phyloP scores from a whole-genome alignment of 1,139 yeast genomes.

The Protomyces inundatus region DNA sequence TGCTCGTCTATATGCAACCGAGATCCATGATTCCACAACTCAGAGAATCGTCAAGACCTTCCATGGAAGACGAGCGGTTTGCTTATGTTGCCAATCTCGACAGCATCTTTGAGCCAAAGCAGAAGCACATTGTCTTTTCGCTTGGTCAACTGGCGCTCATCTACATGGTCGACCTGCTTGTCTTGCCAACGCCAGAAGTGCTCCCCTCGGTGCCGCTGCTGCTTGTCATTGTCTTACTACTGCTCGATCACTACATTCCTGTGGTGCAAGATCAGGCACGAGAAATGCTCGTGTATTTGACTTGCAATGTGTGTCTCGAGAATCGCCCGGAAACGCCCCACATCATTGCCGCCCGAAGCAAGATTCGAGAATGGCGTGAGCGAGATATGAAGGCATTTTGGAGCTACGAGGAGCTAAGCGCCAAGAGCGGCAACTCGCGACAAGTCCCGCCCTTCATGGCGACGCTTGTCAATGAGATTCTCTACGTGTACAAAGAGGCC shows the following conservation, averaged over 20 bases:
- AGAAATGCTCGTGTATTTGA: conserved; percentile 64
- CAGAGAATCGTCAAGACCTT: conserved; percentile 38
- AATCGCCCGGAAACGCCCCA: conserved; percentile 46
- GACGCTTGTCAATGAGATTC: conserved; percentile 58
- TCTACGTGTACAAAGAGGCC: conserved; percentile 50
- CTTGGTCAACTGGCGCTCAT: conserved; percentile 82
- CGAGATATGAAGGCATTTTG: conserved; percentile 52
- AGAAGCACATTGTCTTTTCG: conserved; percentile 72
- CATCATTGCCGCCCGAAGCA: conserved; percentile 50
- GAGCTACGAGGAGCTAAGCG: conserved; percentile 77
- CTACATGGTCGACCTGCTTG: conserved; percentile 73
- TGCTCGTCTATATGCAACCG: conserved; percentile 70
- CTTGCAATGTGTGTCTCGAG: conserved; percentile 49
- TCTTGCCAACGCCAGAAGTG: conserved; percentile 53
- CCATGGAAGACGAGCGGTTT: conserved; percentile 40
- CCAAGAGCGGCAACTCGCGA: conserved; percentile 48
- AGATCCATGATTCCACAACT: conserved; percentile 78
- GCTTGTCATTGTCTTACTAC: conserved; percentile 71
- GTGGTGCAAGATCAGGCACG: conserved; percentile 82
- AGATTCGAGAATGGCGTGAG: conserved; percentile 47
- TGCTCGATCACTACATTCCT: conserved; percentile 79
- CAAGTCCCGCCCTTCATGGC: conserved; percentile 86
- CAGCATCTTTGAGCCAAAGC: conserved; percentile 52
- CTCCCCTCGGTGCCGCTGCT: conserved; percentile 60
- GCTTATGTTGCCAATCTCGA: conserved; percentile 76